Percentiles rank a stretch among this genome's conserved stretches.
Conservation (phyloP, 2,329 filamentous ascomycete genomes). For the Macrophomina tecta region DNA sequence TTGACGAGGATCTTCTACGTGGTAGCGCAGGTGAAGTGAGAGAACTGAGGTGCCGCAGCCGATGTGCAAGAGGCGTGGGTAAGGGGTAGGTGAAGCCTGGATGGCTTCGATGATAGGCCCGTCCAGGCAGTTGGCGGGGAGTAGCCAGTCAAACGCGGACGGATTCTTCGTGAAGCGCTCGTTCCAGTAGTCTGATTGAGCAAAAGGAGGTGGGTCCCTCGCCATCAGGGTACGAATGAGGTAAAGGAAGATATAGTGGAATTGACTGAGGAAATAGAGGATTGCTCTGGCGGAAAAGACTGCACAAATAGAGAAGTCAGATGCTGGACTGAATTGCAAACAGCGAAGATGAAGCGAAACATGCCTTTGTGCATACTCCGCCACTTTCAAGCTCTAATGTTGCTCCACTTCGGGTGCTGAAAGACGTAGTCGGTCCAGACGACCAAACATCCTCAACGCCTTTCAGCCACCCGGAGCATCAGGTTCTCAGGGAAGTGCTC, state of each 20-base stretch:
- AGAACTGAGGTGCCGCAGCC: conserved; percentile 48
- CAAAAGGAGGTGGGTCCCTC: conserved; percentile 40
- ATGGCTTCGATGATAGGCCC: conserved; percentile 37
- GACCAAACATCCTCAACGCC: not conserved
- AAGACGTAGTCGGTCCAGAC: no score
- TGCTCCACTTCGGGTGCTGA: not conserved
- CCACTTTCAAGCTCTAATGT: not conserved
- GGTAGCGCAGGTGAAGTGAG: conserved; percentile 43
- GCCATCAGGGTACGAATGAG: conserved; percentile 32
- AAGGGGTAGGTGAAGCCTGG: conserved; percentile 1
- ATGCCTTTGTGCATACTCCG: conserved; percentile 15
- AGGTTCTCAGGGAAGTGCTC: not conserved
- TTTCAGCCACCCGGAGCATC: conserved; percentile 2
- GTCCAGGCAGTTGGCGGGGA: conserved; percentile 40
- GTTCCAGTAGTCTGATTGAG: conserved; percentile 46
- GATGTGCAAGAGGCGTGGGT: conserved; percentile 43
- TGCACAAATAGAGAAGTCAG: not conserved
- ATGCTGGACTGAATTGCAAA: not conserved
- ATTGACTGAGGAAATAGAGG: conserved; percentile 10
- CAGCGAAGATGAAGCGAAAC: conserved; percentile 2
- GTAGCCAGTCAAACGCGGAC: conserved; percentile 48
- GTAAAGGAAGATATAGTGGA: not conserved
- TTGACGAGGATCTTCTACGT: conserved; percentile 39
- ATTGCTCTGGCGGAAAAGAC: conserved; percentile 9
- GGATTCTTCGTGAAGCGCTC: conserved; percentile 43